Base-by-base conservation (phyloP, 2,329 filamentous ascomycete species). In the Colletotrichum phormii region DNA sequence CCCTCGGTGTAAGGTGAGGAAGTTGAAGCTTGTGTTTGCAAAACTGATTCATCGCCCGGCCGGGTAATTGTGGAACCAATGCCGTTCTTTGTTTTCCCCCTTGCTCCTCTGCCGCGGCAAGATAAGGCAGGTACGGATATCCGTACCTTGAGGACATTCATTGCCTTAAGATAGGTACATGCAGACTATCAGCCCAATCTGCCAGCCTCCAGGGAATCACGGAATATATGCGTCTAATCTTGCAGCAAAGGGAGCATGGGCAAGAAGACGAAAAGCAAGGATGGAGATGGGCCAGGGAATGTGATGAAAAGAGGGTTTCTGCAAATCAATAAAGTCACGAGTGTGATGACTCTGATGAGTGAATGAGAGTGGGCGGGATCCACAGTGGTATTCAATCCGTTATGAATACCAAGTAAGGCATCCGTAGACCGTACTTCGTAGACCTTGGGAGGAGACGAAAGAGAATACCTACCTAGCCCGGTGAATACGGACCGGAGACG, bases 21-120 rank as follows among this genome's bases (percentile, higher is more conserved):
- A 15, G 35, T 42, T 49, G 42, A 49, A 18, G 42, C 42, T 51
- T 62, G n/a, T 5, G 64, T 35, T 46, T 9, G 54, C 37, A 35
- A 55, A 22, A 42, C 15, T 33, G 29, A 42, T 57, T 58, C 53
- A 49, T 70, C 13, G 54, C 46, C 55, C n/a, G 62, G n/a, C 49
- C 63, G 67, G 67, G 63, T 71, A 71, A 71, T 49, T 71, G 62
- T 71, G 67, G 67, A 66, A 33, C 62, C 59, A 31, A 46, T 31
- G 9, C 24, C 42, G 55, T 70, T 59, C n/a, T 60, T 71, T 60
- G 35, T 60, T 60, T n/a, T 15, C 37, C 49, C 42, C 53, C 33
- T 37, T 29, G 29, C 46, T 5, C 46, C 3, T 51, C 31, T 18
- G 24, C 18, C 24, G 67, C 37, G 12, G 67, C 53, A 33, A 59